These are phyloP conservation scores for Ogataea salicorniae DNA, from an alignment of 805 yeast genomes.

Conservation along the genomic window DNA sequence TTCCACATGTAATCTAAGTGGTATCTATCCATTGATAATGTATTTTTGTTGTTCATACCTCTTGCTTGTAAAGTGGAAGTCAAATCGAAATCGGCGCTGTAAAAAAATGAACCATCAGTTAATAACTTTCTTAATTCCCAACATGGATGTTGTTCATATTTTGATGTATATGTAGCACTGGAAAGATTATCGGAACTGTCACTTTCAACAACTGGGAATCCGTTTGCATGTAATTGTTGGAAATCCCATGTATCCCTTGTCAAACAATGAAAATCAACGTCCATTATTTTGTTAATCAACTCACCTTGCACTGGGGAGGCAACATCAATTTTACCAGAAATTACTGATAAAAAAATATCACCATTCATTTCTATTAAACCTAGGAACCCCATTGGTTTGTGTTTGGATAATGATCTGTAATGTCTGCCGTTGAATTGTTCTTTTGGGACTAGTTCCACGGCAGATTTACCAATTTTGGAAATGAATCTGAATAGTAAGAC, in stretches of 20 bases:
- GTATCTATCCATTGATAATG: constrained; percentile 51
- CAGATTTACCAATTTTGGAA: constrained; percentile 33
- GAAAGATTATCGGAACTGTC: constrained; percentile 28
- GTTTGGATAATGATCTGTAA: constrained; percentile 38
- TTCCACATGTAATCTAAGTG: constrained; percentile 97
- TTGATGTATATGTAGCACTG: constrained; percentile 19
- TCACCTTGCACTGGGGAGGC: constrained; percentile 82
- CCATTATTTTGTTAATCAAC: constrained; percentile 69
- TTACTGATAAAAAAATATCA: constrained; percentile 70
- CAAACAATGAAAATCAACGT: constrained; percentile 84
- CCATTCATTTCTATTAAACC: constrained; percentile 72
- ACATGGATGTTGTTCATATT: constrained; percentile 71
- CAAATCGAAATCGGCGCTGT: constrained; percentile 86
- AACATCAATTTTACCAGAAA: constrained; percentile 69
- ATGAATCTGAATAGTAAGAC: constrained; percentile 44
- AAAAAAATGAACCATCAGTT: constrained; percentile 86
- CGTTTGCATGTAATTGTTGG: constrained; percentile 60
- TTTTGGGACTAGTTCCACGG: constrained; percentile 44
- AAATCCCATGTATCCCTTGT: constrained; percentile 76
- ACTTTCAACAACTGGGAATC: constrained; percentile 49
- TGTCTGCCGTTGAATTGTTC: constrained; percentile 33
- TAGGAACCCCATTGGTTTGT: constrained; percentile 59
- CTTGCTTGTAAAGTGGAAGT: constrained; percentile 81
- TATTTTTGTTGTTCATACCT: constrained; percentile 44
- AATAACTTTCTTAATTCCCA: constrained; percentile 70